phyloP scores from a whole-genome alignment of 2,329 filamentous ascomycete genomes.

The Amauroascus niger region DNA sequence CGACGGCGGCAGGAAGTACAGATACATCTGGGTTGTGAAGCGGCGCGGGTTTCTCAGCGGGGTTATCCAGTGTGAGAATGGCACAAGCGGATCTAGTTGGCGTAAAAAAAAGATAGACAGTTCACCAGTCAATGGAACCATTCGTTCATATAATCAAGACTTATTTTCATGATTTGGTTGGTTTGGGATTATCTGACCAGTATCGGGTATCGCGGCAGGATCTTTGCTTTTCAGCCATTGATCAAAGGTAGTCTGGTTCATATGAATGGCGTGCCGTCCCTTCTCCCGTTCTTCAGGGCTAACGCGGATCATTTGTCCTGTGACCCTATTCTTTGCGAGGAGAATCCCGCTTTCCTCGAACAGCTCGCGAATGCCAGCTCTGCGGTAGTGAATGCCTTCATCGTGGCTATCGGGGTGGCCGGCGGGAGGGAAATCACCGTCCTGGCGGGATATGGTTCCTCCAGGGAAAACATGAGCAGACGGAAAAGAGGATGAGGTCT shows the following conservation, averaged over 20 bases:
- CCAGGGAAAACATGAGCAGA: conserved; percentile 94
- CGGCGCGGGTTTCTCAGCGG: conserved; percentile 58
- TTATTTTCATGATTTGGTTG: too few relatives aligned
- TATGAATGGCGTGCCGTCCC: conserved; percentile 61
- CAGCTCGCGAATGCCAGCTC: conserved; percentile 77
- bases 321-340: conserved; percentile 46
- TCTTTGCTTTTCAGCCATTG: conserved; percentile 49
- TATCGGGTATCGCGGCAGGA: conserved; percentile 44
- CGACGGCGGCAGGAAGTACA: conserved; percentile 71
- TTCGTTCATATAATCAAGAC: not conserved
- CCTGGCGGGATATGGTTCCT: conserved; percentile 67
- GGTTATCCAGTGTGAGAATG: conserved; percentile 89
- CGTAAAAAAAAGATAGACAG: not conserved
- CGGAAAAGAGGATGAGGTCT: conserved; percentile 72
- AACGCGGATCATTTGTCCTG: conserved; percentile 50
- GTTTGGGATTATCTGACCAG: conserved; percentile 35
- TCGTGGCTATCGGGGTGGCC: conserved; percentile 51
- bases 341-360: conserved; percentile 93
- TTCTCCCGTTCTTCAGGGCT: conserved; percentile 50
- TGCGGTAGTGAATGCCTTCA: conserved; percentile 64
- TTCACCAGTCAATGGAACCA: conserved; percentile 1
- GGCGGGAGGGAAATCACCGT: conserved; percentile 50
- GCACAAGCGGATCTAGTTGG: conserved; percentile 46
- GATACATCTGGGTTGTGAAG: conserved; percentile 94
- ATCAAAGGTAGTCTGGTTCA: conserved; percentile 53